Percentiles rank a stretch among this genome's conserved stretches.
Evolutionary conservation across 768 basidiomycete species (phyloP).

Genomic region (Lactifluus hygrophoroides): DNA sequence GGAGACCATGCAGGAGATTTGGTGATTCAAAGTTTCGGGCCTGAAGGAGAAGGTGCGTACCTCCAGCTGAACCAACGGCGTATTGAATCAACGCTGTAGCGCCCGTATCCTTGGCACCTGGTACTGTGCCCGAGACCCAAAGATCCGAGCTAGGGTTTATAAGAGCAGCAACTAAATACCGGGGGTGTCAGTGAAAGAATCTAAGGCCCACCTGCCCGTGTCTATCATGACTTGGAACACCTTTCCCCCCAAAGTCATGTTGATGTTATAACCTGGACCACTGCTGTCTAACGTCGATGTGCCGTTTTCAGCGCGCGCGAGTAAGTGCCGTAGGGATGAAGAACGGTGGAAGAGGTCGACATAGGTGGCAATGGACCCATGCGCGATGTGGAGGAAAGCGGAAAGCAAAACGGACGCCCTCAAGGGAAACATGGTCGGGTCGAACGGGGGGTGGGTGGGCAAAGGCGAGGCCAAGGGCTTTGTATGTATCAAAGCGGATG

Average conservation of each 20-base stretch:
- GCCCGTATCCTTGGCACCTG: conserved; percentile 32
- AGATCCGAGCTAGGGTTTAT: conserved; percentile 45
- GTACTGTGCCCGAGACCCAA: conserved; percentile 44
- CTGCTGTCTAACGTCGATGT: not conserved
- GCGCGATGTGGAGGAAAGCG: not conserved
- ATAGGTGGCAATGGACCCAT: not conserved
- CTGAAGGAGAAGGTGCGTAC: not conserved
- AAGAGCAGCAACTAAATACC: not conserved
- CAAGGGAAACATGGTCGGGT: not conserved
- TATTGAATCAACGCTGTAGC: conserved; percentile 37
- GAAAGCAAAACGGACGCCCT: not conserved
- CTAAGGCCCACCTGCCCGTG: conserved; percentile 34
- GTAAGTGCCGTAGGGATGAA: not conserved
- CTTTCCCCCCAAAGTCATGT: conserved; percentile 32
- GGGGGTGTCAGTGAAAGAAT: not conserved
- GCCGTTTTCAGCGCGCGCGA: not conserved
- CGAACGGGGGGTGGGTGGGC: not conserved
- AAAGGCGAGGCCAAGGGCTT: not conserved
- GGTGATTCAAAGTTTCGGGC: not conserved
- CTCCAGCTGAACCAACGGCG: conserved; percentile 40
- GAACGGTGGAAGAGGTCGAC: conserved; percentile 1
- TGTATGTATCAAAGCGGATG: not conserved
- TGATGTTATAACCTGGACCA: conserved; percentile 8
- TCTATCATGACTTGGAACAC: conserved; percentile 32
- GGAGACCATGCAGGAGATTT: not conserved